These are phyloP conservation scores for Fusarium coicis DNA, from an alignment of 2,329 filamentous ascomycete genomes.

Conservation along the genomic window DNA sequence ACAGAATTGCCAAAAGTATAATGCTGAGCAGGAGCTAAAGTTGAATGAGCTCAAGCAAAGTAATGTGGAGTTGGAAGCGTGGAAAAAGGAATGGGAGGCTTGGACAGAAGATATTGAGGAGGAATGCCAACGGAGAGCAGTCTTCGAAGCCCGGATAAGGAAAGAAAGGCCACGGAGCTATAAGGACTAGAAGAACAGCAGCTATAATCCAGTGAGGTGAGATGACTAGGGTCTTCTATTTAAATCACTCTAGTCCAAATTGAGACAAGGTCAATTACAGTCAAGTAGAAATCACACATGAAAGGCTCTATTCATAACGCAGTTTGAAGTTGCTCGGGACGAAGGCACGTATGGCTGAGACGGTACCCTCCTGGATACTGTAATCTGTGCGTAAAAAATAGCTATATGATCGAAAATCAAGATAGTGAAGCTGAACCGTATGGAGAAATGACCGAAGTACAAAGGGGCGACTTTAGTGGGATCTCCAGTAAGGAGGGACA, in stretches of 20 bases:
- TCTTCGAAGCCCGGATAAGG: background rate
- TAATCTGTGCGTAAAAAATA: too few relatives aligned
- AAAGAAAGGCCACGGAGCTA: accelerated
- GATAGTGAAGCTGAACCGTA: background rate
- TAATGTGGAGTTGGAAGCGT: background rate
- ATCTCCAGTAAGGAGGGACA: background rate
- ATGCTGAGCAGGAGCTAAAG: background rate
- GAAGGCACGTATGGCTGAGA: background rate
- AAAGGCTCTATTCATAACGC: background rate
- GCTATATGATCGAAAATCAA: background rate
- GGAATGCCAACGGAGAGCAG: background rate
- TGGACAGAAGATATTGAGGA: background rate
- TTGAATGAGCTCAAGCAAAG: background rate
- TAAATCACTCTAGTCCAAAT: background rate
- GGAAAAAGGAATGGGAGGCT: background rate
- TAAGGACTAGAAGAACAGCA: background rate
- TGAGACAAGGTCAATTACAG: background rate
- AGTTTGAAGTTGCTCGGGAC: background rate
- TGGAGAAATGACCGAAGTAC: accelerated
- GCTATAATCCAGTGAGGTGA: background rate
- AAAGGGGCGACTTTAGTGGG: background rate
- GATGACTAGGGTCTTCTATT: accelerated
- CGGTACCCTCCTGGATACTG: too few relatives aligned
- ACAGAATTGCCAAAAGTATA: background rate
- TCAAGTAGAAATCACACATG: background rate